Evolutionary conservation across 805 yeast genomes (phyloP), one percentile per base, ranked within the genome.

Genomic region (Schizosaccharomyces japonicus): DNA sequence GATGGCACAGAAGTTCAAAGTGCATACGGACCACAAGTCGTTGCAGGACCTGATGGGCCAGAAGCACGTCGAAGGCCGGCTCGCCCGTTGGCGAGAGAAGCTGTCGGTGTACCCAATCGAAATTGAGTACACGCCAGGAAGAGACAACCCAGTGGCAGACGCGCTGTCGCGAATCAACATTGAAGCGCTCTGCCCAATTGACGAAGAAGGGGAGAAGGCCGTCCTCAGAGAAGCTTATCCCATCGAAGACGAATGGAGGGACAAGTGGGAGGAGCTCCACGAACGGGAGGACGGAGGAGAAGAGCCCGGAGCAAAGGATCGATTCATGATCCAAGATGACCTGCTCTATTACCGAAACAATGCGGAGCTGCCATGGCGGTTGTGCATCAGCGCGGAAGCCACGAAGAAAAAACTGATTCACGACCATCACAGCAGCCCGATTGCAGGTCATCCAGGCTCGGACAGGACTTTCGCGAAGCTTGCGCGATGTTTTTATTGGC

Each of bases 401-500:
- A n/a, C n/a, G n/a, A n/a, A n/a, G n/a, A 30, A 30, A 30, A n/a
- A 30, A 30, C 13, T 30, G n/a, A 10, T 30, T 10, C 13, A 10
- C 10, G 13, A 30, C 10, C n/a, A n/a, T 30, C 49, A 49, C 23
- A 45, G 42, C 19, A 23, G 13, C 4, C 19, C 48, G 15, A 23
- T 31, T 13, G 17, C 48, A 19, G 47, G 50, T 4, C 50, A 47
- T 39, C 31, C 32, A 17, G 49, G 49, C 3, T n/a, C 8, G 13
- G 28, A 44, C 23, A 5, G 44, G 10, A 50, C 51, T 23, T 48
- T 39, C 17, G 13, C 26, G 10, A 7, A 6, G 15, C 11, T 50
- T 11, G 36, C 44, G 5, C 4, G 25, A 11, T 4, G 29, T 11
- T 49, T 40, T 23, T 47, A 39, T 33, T 49, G 52, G 51, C 50